A percentile compares a stretch with the other conserved stretches of the same genome.
These are phyloP conservation scores for Dorcoceras hygrometricum DNA, from an alignment of 257 asterid species.

Conservation along the genomic window DNA sequence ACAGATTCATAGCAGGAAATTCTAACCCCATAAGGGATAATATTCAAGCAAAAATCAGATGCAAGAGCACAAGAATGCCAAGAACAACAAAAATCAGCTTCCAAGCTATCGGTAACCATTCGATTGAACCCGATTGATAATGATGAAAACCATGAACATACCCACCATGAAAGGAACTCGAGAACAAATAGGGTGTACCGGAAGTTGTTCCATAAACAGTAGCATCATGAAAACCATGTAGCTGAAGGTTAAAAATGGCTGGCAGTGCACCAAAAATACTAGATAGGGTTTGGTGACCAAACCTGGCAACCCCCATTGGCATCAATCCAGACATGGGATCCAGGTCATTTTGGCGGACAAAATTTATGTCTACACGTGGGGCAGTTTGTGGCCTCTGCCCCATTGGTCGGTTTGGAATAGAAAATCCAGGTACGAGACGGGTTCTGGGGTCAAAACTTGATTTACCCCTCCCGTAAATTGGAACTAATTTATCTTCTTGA, in stretches of 20 bases:
- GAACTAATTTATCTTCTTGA: conserved; percentile 71
- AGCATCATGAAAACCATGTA: conserved; percentile 68
- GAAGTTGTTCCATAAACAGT: conserved; percentile 79
- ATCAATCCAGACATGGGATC: conserved; percentile 38
- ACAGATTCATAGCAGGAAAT: conserved; percentile 27
- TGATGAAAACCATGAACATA: conserved; percentile 67
- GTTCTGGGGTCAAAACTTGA: conserved; percentile 51
- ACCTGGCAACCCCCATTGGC: conserved; percentile 62
- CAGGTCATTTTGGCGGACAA: conserved; percentile 45
- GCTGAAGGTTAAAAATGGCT: conserved; percentile 60
- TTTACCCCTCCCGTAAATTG: conserved; percentile 89
- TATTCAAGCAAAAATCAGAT: conserved; percentile 36
- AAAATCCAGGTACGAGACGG: conserved; percentile 35
- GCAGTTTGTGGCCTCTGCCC: conserved; percentile 73
- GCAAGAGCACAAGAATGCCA: conserved; percentile 46
- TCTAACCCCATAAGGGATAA: conserved; percentile 18
- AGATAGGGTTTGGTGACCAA: conserved; percentile 57
- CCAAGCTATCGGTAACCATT: conserved; percentile 50
- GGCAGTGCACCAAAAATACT: conserved; percentile 59
- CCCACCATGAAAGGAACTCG: conserved; percentile 73
- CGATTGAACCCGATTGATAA: conserved; percentile 43
- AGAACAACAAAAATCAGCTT: conserved; percentile 49
- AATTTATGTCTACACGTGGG: conserved; percentile 50
- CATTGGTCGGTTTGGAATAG: conserved; percentile 61
- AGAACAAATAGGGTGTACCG: conserved; percentile 62